These are phyloP conservation scores for Naganishia sp. DNA, from an alignment of 1,284 basidiomycete genomes.

Conservation along the genomic window DNA sequence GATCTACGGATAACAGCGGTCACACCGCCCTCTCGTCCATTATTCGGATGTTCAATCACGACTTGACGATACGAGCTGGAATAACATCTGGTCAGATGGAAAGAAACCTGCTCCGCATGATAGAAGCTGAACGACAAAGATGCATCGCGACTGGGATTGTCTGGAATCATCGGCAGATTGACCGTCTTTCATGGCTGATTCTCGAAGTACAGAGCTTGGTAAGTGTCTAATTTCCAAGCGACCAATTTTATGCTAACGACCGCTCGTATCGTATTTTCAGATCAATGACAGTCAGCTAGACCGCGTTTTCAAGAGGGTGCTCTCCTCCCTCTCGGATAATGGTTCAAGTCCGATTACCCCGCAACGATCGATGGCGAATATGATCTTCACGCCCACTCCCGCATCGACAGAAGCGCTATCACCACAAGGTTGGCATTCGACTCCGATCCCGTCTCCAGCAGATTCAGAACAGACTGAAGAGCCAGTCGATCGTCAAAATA, in stretches of 20 bases:
- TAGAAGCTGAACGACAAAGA: conserved; percentile 13
- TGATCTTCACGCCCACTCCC: background rate
- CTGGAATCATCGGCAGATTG: conserved; percentile 5
- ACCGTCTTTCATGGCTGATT: conserved; percentile 10
- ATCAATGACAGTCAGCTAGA: conserved; percentile 13
- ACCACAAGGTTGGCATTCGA: background rate
- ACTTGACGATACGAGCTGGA: background rate
- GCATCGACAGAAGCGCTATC: background rate
- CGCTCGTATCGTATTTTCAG: background rate
- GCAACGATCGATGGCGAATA: background rate
- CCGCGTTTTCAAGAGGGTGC: conserved; percentile 1
- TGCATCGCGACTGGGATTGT: background rate
- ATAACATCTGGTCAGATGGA: conserved; percentile 13
- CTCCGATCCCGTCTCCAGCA: background rate
- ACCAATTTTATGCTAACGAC: background rate
- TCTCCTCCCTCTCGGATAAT: background rate
- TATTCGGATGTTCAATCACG: conserved; percentile 4
- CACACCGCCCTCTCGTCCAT: conserved; percentile 4
- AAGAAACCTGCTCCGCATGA: conserved; percentile 17
- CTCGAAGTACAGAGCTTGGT: conserved; percentile 5
- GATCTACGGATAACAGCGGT: background rate
- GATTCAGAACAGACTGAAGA: too few species aligned
- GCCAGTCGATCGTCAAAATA: background rate
- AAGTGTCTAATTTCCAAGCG: background rate
- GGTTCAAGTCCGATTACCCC: background rate